These are phyloP conservation scores for Eimeria sp. DNA, from an alignment of 169 alveolate species.

Conservation along the genomic window DNA sequence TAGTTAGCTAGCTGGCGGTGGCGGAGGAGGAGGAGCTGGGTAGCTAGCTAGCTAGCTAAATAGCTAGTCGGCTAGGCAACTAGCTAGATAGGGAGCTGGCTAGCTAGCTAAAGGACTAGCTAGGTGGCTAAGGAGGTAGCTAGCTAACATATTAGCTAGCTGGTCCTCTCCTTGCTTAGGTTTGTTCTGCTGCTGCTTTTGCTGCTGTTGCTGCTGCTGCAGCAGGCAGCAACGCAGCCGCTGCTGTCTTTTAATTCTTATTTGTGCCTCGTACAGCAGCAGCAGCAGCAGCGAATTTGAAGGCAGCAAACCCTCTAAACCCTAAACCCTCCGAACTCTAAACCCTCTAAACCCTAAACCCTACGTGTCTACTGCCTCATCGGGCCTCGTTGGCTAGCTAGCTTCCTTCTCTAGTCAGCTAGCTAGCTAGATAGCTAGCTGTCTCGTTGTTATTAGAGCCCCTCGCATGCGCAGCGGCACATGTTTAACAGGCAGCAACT, in stretches of 20 bases:
- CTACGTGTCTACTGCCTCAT: neutral
- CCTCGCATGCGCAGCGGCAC: slow-evolving; percentile 28
- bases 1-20: no score
- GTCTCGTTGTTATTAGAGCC: no score
- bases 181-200: neutral
- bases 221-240: neutral
- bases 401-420: no score
- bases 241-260: neutral
- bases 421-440: no score
- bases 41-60: no score
- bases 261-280: neutral
- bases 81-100: no score
- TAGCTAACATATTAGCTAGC: slow-evolving; percentile 31
- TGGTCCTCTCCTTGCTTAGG: neutral
- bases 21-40: no score
- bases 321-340: neutral
- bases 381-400: no score
- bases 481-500: no score
- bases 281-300: neutral
- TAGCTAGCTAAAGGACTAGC: no score
- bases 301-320: neutral
- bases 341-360: neutral
- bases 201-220: neutral
- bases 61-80: no score
- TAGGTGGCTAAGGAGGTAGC: no score